Evolutionary conservation across 2,329 filamentous ascomycete genomes (phyloP).

Genomic region (Arthrinium puccinioides): DNA sequence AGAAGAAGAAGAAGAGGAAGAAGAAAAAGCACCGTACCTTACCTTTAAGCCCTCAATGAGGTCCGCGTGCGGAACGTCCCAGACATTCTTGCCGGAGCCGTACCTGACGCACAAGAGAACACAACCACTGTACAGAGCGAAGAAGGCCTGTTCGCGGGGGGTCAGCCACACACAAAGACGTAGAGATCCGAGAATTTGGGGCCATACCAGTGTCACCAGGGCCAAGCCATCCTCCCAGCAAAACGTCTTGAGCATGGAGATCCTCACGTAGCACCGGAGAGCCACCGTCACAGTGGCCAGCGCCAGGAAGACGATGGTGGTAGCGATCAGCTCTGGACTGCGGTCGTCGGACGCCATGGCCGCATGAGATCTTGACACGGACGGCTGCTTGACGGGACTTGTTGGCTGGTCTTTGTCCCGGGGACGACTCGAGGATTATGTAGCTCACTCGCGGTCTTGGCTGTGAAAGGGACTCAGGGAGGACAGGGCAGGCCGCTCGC

Average conservation of each 20-base stretch:
- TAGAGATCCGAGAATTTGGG: no score
- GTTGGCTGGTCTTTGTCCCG: no score
- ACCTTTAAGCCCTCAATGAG: constrained; percentile 16
- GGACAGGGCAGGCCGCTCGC: no score
- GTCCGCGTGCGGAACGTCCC: constrained; percentile 10
- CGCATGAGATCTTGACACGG: no score
- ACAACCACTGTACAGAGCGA: constrained; percentile 11
- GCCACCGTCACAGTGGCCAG: constrained; percentile 11
- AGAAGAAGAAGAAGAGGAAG: neutral
- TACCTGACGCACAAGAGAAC: constrained; percentile 13
- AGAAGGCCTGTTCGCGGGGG: constrained; percentile 10
- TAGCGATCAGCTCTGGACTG: neutral
- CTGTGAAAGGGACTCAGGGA: no score
- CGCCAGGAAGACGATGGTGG: neutral
- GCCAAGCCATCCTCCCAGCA: constrained; percentile 17
- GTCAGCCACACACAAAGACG: no score
- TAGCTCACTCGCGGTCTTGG: no score
- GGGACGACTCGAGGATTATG: no score
- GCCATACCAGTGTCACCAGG: constrained; percentile 14
- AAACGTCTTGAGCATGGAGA: constrained; percentile 15
- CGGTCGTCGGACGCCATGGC: constrained; percentile 1
- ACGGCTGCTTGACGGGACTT: no score
- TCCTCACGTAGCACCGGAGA: constrained; percentile 19
- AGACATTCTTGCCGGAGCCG: constrained; percentile 14
- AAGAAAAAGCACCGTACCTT: neutral